Evolutionary conservation across 2,329 filamentous ascomycete species (phyloP).

Genomic region (Elsinoe batatas): DNA sequence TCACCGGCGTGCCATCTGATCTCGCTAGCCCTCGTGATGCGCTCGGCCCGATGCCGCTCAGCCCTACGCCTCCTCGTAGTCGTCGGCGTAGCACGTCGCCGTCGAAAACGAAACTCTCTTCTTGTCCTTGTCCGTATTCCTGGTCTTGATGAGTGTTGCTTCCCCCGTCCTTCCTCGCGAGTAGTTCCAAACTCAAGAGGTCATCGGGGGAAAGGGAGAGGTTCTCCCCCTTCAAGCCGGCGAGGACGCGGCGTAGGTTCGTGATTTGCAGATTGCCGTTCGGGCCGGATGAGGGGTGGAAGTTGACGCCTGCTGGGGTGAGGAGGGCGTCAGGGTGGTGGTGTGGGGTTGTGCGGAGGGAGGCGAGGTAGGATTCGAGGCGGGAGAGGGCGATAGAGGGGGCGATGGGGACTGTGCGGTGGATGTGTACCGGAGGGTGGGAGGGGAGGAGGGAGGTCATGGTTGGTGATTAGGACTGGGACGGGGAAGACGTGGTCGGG

Average conservation of each 20-base stretch:
- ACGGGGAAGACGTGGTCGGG: no score
- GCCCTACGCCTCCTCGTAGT: slow-evolving; percentile 10
- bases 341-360: slow-evolving; percentile 33
- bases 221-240: slow-evolving; percentile 43
- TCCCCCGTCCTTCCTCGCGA: slow-evolving; percentile 22
- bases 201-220: slow-evolving; percentile 33
- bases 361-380: slow-evolving; percentile 33
- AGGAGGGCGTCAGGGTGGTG: slow-evolving; percentile 41
- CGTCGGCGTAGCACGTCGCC: slow-evolving; percentile 19
- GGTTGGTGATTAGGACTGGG: neutral
- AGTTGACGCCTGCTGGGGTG: slow-evolving; percentile 33
- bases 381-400: slow-evolving; percentile 26
- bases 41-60: slow-evolving; percentile 1
- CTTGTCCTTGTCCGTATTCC: slow-evolving; percentile 23
- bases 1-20: slow-evolving; percentile 4
- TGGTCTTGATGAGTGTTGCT: slow-evolving; percentile 12
- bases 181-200: slow-evolving; percentile 29
- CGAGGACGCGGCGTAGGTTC: slow-evolving; percentile 44
- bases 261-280: slow-evolving; percentile 41
- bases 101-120: slow-evolving; percentile 15
- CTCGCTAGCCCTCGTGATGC: neutral
- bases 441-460: slow-evolving; percentile 17
- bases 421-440: slow-evolving; percentile 28
- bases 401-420: slow-evolving; percentile 27
- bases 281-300: slow-evolving; percentile 34